Percentiles rank a stretch among this genome's conserved stretches.
These are phyloP conservation scores for Sonneratia caseolaris DNA, from an alignment of 345 rosid genomes.

Conservation along the genomic window DNA sequence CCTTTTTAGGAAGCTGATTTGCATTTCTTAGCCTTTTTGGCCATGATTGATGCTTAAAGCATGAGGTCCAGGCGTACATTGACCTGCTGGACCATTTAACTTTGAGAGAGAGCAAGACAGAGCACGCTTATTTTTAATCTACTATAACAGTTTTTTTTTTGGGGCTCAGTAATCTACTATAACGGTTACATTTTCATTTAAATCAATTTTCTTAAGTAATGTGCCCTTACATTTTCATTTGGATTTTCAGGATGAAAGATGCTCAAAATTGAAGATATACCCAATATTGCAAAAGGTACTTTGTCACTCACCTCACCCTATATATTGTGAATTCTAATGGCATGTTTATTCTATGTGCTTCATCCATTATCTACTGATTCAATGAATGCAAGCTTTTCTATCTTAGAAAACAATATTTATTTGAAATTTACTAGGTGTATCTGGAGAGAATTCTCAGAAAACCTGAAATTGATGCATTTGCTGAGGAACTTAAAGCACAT, in stretches of 20 bases:
- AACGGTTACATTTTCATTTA: not conserved
- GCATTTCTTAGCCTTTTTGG: not conserved
- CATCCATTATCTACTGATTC: not conserved
- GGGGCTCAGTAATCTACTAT: too few relatives aligned
- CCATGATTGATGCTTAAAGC: not conserved
- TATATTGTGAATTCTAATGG: not conserved
- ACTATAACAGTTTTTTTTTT: too few relatives aligned
- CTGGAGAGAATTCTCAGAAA: slow-evolving; percentile 86
- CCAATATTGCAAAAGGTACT: slow-evolving; percentile 88
- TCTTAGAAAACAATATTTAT: not conserved
- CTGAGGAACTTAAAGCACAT: slow-evolving; percentile 87
- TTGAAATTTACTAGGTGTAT: slow-evolving; percentile 55
- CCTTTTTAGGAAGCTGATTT: not conserved
- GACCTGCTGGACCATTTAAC: not conserved
- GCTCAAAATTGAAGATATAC: slow-evolving; percentile 88
- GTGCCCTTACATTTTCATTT: slow-evolving; percentile 1
- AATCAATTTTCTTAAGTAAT: not conserved
- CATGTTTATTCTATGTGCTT: not conserved
- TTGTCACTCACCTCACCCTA: not conserved
- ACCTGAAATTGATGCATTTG: slow-evolving; percentile 93
- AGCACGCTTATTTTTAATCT: too few relatives aligned
- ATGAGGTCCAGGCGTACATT: not conserved
- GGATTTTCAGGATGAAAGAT: slow-evolving; percentile 77
- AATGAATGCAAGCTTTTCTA: not conserved
- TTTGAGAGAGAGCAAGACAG: not conserved